Evolutionary conservation across 768 basidiomycete genomes (phyloP), one percentile per base, ranked within the genome.

Genomic region (Trametopsis cervina): DNA sequence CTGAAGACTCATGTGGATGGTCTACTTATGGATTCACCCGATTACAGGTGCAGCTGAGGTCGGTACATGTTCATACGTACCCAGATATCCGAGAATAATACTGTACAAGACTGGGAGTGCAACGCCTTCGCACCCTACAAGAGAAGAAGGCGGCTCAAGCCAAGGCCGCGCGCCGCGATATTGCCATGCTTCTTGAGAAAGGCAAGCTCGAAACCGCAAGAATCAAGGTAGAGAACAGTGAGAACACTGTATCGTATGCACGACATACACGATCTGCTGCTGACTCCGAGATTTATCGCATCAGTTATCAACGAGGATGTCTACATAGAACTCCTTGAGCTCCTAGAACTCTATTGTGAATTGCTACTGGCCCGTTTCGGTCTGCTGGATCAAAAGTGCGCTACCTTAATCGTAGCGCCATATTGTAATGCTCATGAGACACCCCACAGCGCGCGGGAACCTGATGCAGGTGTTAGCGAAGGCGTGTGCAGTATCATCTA

Each of bases 291-390:
- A 35, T 36, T 40, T 35, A 7, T 33, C 26, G 33, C 40, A 7
- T 11, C 54, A 84, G 85, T 91, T 46, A 92, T 91, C 60, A 80
- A 88, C 60, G 88, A 89, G 55, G 89, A 92, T 60, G 77, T 90
- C 39, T 76, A 89, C 60, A 70, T 90, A 39, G 94, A 97, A 61
- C 74, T 97, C 21, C 69, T 97, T 29, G 95, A 99, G 60, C 71
- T 98, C 4, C 71, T 99, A 22, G 94, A 97, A 69, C 75, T 98
- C 10, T 97, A 97, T 63, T 89, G 87, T 54, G 96, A 99, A 60
- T 77, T 95, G n/a, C 68, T 98, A 17, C 73, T 94, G 20, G 90
- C 95, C 7, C 78, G 96, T 40, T 98, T 98, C 59, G 88, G 89
- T 9, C 67, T 98, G 23, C 74, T 99, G 40, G 96, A 99, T 59